These are phyloP conservation scores for Cucumis melo DNA, from an alignment of 306 rosid genomes.

Conservation along the genomic window DNA sequence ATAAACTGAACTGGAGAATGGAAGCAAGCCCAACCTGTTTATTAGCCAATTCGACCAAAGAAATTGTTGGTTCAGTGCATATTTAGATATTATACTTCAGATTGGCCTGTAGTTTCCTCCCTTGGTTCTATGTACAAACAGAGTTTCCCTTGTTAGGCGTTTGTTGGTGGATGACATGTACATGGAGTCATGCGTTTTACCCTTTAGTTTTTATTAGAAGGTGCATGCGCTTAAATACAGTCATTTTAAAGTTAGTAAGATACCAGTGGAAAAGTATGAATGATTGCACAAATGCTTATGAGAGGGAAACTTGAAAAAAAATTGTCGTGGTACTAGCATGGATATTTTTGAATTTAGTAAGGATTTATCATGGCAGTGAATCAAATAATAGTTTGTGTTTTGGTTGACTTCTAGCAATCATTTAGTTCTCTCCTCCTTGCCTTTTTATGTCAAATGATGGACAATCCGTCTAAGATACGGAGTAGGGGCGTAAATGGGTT, in stretches of 20 bases:
- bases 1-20: background rate
- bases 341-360: background rate
- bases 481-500: background rate
- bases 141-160: background rate
- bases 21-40: background rate
- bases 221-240: background rate
- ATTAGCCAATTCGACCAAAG: background rate
- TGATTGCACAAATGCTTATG: background rate
- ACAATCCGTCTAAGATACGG: background rate
- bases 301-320: background rate
- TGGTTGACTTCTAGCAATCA: background rate
- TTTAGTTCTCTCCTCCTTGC: background rate
- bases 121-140: background rate
- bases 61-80: background rate
- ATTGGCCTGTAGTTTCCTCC: background rate
- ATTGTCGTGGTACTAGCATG: background rate
- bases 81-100: background rate
- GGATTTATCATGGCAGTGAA: background rate
- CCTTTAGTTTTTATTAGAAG: background rate
- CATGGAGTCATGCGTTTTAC: background rate
- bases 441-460: background rate
- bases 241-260: background rate
- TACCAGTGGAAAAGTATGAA: background rate
- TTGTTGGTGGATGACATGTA: background rate
- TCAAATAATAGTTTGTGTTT: background rate